Evolutionary conservation across 2,329 filamentous ascomycete species (phyloP), one percentile per base, ranked within the genome.

Genomic region (Davidsoniella eucalypti): DNA sequence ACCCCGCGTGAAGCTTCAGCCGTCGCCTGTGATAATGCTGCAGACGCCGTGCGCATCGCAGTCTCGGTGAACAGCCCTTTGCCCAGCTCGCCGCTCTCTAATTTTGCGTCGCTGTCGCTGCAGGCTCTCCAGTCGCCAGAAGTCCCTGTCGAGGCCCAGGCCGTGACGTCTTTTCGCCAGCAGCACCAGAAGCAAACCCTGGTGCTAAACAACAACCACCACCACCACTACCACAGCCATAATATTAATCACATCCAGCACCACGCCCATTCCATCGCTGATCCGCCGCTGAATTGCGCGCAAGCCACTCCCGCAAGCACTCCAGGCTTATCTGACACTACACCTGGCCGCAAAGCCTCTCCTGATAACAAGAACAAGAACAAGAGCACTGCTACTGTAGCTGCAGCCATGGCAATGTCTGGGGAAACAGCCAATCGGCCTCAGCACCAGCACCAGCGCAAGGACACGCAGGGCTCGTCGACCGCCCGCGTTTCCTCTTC

Each of bases 401-500:
- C 46, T 26, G 18, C 26, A 50, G 14, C 25, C 17, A 33, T 33
- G 2, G 12, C 12, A 9, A 33, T 33, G 29, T 33, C 29, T 33
- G 29, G 29, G 29, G 29, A 33, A 33, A 33, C 2, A 5, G 29
- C 29, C 29, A 33, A 33, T 33, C 6, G 29, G 29, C 29, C 25
- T 12, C 44, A 47, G 44, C 37, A 43, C 23, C 17, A 43, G 23
- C 47, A 47, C 45, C 45, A 47, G 23, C 37, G 16, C 7, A 18
- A 12, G 47, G 25, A 42, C 39, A 29, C 39, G 21, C 39, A 38
- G 25, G 26, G 40, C 44, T 40, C 45, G 26, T 42, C 50, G 47
- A 40, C 50, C 37, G 44, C 50, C 44, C 50, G 48, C 44, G 50
- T 52, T 52, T 48, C 38, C 33, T 50, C 42, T 25, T 17, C 10